phyloP scores from a whole-genome alignment of 306 rosid genomes.

The Dryas octopetala region DNA sequence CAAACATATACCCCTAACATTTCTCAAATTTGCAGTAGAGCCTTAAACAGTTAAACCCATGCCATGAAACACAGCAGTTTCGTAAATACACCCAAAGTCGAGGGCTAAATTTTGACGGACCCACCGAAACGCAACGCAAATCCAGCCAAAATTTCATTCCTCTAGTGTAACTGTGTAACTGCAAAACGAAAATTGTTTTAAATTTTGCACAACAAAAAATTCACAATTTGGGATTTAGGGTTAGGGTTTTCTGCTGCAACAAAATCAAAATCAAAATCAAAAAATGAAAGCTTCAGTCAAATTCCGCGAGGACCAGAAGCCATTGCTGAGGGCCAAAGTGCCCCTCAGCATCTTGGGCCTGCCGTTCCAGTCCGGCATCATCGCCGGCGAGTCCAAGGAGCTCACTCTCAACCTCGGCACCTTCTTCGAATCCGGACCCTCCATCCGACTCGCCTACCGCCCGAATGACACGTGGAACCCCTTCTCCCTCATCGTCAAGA shows the following conservation, averaged over 20 bases:
- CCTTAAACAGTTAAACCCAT: not conserved
- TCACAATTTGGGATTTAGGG: not conserved
- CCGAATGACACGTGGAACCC: constrained; percentile 77
- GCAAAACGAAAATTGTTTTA: not conserved
- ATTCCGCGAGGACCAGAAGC: constrained; percentile 80
- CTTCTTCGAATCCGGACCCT: constrained; percentile 74
- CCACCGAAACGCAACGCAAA: not conserved
- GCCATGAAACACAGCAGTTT: not conserved
- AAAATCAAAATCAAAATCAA: not conserved
- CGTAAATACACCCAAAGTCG: not conserved
- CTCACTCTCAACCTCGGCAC: constrained; percentile 73
- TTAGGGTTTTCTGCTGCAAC: constrained; percentile 7
- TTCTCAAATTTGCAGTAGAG: not conserved
- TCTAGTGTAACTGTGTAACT: not conserved
- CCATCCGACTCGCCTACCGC: constrained; percentile 52
- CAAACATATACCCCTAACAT: not conserved
- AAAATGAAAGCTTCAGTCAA: constrained; percentile 87
- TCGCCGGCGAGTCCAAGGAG: constrained; percentile 82
- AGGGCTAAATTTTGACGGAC: not conserved
- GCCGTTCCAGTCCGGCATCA: constrained; percentile 81
- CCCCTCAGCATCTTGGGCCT: constrained; percentile 70
- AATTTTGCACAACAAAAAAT: not conserved
- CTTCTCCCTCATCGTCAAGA: constrained; percentile 61
- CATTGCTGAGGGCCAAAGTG: constrained; percentile 65
- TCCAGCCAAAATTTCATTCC: not conserved